Conservation (phyloP, 2,329 filamentous ascomycete species). For the Pyricularia sp. region DNA sequence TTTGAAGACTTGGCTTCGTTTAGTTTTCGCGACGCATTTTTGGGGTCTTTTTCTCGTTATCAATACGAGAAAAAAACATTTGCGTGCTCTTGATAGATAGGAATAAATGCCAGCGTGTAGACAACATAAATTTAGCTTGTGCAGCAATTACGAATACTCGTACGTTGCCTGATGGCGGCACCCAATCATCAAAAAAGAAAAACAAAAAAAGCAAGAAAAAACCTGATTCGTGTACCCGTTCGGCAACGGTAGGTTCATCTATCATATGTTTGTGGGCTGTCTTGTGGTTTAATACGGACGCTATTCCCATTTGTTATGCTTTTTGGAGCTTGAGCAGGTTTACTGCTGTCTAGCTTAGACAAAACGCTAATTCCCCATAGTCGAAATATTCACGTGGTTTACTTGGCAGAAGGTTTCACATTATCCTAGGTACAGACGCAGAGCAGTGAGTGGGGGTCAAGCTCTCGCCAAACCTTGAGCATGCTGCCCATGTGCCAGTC, state of each 20-base stretch:
- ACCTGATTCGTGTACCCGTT: too few relatives aligned
- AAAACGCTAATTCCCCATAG: too few relatives aligned
- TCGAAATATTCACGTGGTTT: too few relatives aligned
- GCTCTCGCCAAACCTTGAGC: background rate
- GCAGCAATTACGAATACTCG: background rate
- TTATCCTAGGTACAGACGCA: background rate
- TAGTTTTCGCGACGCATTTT: background rate
- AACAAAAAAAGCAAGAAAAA: too few relatives aligned
- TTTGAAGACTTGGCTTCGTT: background rate
- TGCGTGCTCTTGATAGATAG: background rate
- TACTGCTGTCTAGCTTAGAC: too few relatives aligned
- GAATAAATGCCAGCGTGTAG: background rate
- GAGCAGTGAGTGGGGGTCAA: background rate
- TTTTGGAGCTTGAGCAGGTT: too few relatives aligned
- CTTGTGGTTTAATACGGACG: too few relatives aligned
- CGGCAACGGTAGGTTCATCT: too few relatives aligned
- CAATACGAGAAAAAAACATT: background rate
- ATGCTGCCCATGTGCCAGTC: background rate
- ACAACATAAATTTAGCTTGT: background rate
- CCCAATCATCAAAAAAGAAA: background rate
- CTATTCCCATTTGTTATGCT: too few relatives aligned
- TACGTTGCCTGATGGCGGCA: background rate
- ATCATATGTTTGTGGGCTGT: too few relatives aligned
- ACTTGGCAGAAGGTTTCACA: background rate
- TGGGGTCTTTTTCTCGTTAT: background rate